Percentiles rank a stretch among this genome's conserved stretches.
phyloP scores from a whole-genome alignment of 257 asterid genomes.

The Prunella vulgaris region DNA sequence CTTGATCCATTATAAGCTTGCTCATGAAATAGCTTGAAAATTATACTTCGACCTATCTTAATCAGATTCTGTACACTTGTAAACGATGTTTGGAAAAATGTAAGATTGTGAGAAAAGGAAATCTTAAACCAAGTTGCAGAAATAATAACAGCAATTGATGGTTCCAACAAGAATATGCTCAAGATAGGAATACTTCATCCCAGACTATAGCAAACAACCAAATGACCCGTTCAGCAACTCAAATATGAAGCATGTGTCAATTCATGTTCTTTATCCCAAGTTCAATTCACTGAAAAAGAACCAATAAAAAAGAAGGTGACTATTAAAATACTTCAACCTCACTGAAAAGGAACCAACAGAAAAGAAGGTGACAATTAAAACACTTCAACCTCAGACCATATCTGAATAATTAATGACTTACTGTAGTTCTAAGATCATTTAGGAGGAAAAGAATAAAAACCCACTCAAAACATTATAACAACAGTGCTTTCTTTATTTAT shows the following conservation, averaged over 20 bases:
- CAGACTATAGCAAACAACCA: background rate
- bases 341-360: background rate
- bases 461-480: background rate
- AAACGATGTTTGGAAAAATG: background rate
- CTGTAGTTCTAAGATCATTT: background rate
- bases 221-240: background rate
- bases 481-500: background rate
- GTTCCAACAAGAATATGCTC: conserved; percentile 13
- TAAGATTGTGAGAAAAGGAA: background rate
- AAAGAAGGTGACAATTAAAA: background rate
- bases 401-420: background rate
- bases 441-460: background rate
- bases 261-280: background rate
- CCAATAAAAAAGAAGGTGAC: background rate
- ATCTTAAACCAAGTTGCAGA: conserved; percentile 10
- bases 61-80: background rate
- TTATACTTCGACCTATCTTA: background rate
- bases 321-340: conserved; percentile 9
- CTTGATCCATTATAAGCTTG: background rate
- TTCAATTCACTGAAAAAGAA: background rate
- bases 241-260: background rate
- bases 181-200: background rate
- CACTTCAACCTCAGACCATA: conserved; percentile 12
- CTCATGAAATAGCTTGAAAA: background rate
- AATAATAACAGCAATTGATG: background rate